phyloP scores from a whole-genome alignment of 2,329 filamentous ascomycete species.

The Akanthomyces muscarius region DNA sequence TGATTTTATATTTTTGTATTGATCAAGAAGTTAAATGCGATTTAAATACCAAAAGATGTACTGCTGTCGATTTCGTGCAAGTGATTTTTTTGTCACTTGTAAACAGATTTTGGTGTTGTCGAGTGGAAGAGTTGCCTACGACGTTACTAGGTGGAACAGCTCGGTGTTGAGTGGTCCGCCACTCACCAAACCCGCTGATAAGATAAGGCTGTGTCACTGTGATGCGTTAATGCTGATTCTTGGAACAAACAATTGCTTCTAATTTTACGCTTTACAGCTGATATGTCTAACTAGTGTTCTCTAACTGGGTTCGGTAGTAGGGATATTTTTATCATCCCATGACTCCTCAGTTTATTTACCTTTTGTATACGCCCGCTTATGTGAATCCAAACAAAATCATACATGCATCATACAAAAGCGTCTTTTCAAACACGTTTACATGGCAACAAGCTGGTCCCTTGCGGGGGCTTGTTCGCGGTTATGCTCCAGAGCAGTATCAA shows the following conservation, averaged over 20 bases:
- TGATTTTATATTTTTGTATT: not conserved
- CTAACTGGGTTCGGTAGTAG: not conserved
- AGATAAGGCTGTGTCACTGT: constrained; percentile 8
- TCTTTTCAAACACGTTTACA: constrained; percentile 6
- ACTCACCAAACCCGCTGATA: constrained; percentile 12
- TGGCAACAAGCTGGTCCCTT: constrained; percentile 10
- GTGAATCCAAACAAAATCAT: constrained; percentile 7
- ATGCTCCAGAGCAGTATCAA: not conserved
- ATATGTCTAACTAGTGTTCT: not conserved
- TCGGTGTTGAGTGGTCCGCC: not conserved
- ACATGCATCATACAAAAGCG: constrained; percentile 1
- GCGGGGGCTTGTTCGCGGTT: constrained; percentile 4
- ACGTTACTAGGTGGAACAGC: not conserved
- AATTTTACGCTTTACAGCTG: not conserved
- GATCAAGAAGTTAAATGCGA: not conserved
- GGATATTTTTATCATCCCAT: not conserved
- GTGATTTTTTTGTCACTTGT: not conserved
- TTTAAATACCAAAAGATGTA: not conserved
- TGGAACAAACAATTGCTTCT: not conserved
- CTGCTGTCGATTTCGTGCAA: not conserved
- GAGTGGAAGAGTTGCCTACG: not conserved
- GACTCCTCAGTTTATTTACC: constrained; percentile 11
- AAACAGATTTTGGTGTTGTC: not conserved
- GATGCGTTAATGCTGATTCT: not conserved
- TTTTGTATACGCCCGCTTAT: constrained; percentile 12